Evolutionary conservation across 2,329 filamentous ascomycete genomes (phyloP), one percentile per base, ranked within the genome.

Genomic region (Trichoderma brevicompactum): DNA sequence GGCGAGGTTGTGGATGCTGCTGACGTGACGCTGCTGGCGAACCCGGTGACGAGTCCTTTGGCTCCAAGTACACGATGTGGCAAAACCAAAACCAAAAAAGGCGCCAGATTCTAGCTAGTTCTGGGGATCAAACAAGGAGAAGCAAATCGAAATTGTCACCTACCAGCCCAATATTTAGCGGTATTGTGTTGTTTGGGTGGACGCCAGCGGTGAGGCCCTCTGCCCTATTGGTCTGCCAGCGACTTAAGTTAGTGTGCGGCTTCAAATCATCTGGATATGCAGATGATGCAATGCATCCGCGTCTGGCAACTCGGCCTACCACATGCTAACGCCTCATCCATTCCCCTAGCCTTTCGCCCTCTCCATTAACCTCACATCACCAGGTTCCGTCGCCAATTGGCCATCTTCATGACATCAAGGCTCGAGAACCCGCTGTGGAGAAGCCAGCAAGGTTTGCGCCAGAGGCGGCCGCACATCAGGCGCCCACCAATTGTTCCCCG

Each of bases 331-430:
- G 56, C 56, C 56, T 60, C 43, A 13, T 38, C 34, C 43, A 38
- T 36, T 7, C 40, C 12, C 15, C 13, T 15, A 43, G 17, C 56
- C 34, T n/a, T n/a, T 38, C 10, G 36, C 55, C 28, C n/a, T 23
- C 36, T 50, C 36, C 19, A 23, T 38, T 17, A 44, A 15, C 17
- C 13, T 17, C 17, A n/a, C 17, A 49, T 49, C 32, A 38, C 54
- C 44, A 19, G 56, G 32, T n/a, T 10, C 48, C 13, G 12, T 36
- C 36, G n/a, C 32, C 15, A 40, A 23, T 40, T 54, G 52, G 36
- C 36, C 46, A 38, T 46, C 28, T 53, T 46, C 44, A 66, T 67
- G 65, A 67, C 65, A 67, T 66, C 60, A 66, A 55, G 53, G 10
- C 40, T 48, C 2, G n/a, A 28, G 32, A 36, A 60, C 17, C 54